These are phyloP conservation scores for Basidioascus undulatus DNA, from an alignment of 768 basidiomycete species.

Conservation along the genomic window DNA sequence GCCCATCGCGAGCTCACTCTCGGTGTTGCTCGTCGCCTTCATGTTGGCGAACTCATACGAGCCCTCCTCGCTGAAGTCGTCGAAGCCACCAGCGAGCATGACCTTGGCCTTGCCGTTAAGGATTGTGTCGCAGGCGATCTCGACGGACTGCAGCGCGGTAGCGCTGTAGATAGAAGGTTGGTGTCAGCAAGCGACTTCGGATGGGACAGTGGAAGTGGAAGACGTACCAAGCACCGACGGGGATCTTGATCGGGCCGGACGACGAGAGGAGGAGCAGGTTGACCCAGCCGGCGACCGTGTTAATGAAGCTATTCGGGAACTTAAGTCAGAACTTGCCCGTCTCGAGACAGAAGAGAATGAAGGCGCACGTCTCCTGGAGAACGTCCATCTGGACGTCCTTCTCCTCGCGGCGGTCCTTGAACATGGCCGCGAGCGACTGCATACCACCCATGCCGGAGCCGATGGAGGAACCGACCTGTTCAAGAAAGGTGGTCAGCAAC, in stretches of 20 bases:
- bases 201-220: background rate
- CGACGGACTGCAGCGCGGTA: constrained; percentile 88
- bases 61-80: constrained; percentile 93
- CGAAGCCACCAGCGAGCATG: constrained; percentile 97
- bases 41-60: constrained; percentile 99
- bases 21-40: constrained; percentile 95
- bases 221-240: constrained; percentile 84
- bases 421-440: constrained; percentile 82
- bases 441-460: constrained; percentile 98
- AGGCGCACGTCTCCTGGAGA: constrained; percentile 82
- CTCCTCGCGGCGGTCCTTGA: constrained; percentile 95
- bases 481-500: too few species aligned
- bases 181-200: too few species aligned
- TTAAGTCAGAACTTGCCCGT: constrained; percentile 1
- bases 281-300: constrained; percentile 95
- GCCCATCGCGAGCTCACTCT: constrained; percentile 95
- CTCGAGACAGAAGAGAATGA: background rate
- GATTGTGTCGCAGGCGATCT: constrained; percentile 92
- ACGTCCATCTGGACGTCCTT: constrained; percentile 96
- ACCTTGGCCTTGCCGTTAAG: constrained; percentile 91
- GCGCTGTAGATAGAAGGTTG: constrained; percentile 34
- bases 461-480: constrained; percentile 75
- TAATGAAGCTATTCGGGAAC: constrained; percentile 53
- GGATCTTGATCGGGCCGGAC: constrained; percentile 94
- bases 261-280: constrained; percentile 86